Base-by-base conservation (phyloP, 768 basidiomycete species). In the Calocybe cyanea region DNA sequence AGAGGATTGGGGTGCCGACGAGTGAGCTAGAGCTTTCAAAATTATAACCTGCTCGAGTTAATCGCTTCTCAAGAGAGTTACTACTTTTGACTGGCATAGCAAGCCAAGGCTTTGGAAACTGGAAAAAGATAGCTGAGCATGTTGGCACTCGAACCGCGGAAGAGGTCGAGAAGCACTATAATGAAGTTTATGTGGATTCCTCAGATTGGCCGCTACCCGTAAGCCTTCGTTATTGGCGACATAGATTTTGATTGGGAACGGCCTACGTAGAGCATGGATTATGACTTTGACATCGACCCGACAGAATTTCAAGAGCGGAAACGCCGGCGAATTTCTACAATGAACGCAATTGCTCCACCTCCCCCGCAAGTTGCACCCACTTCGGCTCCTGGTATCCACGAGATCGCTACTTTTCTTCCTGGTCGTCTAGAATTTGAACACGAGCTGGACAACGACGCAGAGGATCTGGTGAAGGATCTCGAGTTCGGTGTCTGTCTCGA, bases 391-490 rank as follows among this genome's bases (percentile, higher is more conserved):
- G 91, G 82, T 3, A 81, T 90, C 13, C 95, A 97, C 62, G 95
- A 99, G 67, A 77, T 98, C 32, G 82, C 86, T 13, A 87, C 86
- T 0, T 98, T 86, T 68, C 85, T 99, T 60, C 95, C 95, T 7
- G 95, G 95, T 13, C 84, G 95, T n/a, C 75, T 99, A 28, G 95
- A 99, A 64, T 99, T 99, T 61, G 95, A 99, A 60, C 93, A 94
- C 56, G 95, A 99, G 64, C 69, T 92, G 4, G 94, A 97, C 59
- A 96, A 99, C 62, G 95, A 99, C 41, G 95, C 95, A 0, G 95
- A 99, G 61, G 86, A 94, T 57, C 66, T 91, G 2, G 86, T 97
- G 52, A 98, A 97, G 65, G 92, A 97, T 60, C 73, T 99, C 52
- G 94, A 98, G 61, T 97, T 97, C 56, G 95, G 91, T 1, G 68